Evolutionary conservation across 2,329 filamentous ascomycete genomes (phyloP), one percentile per base, ranked within the genome.

Genomic region (Aspergillus fumigatus): DNA sequence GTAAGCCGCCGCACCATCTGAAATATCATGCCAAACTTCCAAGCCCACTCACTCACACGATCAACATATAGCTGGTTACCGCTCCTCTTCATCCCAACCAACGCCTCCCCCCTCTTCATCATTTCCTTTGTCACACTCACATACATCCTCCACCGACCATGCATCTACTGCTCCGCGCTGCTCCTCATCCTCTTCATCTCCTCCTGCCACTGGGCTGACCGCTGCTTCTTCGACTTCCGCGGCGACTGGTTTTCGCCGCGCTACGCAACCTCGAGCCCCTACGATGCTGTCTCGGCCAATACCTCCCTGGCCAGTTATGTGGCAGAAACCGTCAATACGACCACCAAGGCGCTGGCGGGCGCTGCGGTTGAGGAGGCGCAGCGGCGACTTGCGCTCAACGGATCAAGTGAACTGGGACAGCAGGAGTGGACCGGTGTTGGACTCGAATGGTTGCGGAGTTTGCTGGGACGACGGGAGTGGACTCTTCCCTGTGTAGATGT

Each of bases 161-260:
- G 94, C 79, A 88, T 96, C 66, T 99, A 99, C 82, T 99, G 94
- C 84, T 96, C 92, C 59, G 87, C 97, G 60, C 88, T 99, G 53
- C 90, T 99, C 50, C 84, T 96, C 63, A 92, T 97, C 66, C 90
- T 99, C 65, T 96, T 97, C 79, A 84, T 92, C 64, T 95, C 92
- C 26, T 92, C 88, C 26, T 94, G 90, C 75, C 88, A 92, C 82
- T 94, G 90, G 90, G 89, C 88, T 63, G 89, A 92, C 72, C 86
- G 87, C 53, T 94, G 90, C 72, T 94, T 97, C 78, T 94, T 97
- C 80, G 93, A 97, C 78, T 89, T 97, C 68, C 83, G 81, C 64
- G 89, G 87, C 67, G 91, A 95, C 77, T 97, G 92, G 93, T 97
- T 97, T 75, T 86, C 92, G 65, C 88, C 92, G n/a, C 84, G 90